Conservation (phyloP, 352 stramenopile species). For the Globisporangium abappressorium region DNA sequence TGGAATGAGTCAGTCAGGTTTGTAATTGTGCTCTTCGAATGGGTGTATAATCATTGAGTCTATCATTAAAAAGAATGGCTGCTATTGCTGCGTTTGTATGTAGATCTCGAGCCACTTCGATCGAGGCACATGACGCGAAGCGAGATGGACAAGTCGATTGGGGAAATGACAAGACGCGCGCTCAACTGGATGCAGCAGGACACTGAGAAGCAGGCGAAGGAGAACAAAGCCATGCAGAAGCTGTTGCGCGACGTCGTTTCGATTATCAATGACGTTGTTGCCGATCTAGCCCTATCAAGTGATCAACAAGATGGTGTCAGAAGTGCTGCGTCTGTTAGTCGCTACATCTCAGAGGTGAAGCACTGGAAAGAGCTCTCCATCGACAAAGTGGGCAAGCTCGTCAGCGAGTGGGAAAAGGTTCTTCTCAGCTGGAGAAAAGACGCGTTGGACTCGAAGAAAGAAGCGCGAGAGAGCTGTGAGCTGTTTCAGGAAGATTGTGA, state of each 20-base stretch:
- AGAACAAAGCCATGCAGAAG: slow-evolving; percentile 29
- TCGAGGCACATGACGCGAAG: slow-evolving; percentile 1
- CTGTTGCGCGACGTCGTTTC: slow-evolving; percentile 23
- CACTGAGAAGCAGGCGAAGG: slow-evolving; percentile 31
- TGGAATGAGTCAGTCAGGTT: slow-evolving; percentile 10
- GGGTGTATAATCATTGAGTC: too few species aligned
- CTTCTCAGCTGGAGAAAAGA: slow-evolving; percentile 35
- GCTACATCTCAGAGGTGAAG: background rate
- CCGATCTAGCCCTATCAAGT: slow-evolving; percentile 14
- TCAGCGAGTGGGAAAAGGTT: slow-evolving; percentile 27
- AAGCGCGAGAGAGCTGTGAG: slow-evolving; percentile 18
- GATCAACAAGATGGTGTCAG: background rate
- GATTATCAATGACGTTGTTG: slow-evolving; percentile 28
- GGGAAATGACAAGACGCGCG: slow-evolving; percentile 27
- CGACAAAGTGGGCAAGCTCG: slow-evolving; percentile 18
- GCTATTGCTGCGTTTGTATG: background rate
- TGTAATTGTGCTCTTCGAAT: background rate
- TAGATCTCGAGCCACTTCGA: background rate
- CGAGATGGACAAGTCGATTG: slow-evolving; percentile 12
- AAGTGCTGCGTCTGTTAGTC: background rate
- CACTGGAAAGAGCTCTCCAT: slow-evolving; percentile 16
- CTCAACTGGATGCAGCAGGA: slow-evolving; percentile 46
- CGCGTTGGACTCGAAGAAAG: slow-evolving; percentile 17
- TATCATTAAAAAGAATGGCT: background rate
- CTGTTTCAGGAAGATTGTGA: slow-evolving; percentile 33